Evolutionary conservation across 208 protist genomes (phyloP).

Genomic region (Angomonas desouzai): DNA sequence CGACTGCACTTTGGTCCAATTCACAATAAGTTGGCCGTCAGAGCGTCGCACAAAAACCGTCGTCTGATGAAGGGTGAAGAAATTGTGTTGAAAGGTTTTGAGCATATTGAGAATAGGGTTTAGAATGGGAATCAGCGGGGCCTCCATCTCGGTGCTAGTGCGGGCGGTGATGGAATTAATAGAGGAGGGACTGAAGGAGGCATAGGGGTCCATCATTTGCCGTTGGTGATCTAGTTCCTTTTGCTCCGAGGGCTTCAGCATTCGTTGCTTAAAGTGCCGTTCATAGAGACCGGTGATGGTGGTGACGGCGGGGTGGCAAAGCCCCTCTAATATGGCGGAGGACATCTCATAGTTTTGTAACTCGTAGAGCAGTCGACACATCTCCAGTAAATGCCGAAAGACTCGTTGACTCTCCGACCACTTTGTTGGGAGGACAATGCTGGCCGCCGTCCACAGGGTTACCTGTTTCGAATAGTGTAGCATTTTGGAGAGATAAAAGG

Average conservation of each 20-base stretch:
- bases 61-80: conserved; percentile 18
- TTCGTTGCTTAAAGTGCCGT: conserved; percentile 21
- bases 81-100: conserved; percentile 26
- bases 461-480: conserved; percentile 42
- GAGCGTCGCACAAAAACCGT: conserved; percentile 23
- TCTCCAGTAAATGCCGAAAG: conserved; percentile 34
- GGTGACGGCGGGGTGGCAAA: conserved; percentile 50
- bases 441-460: conserved; percentile 38
- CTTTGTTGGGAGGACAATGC: conserved; percentile 35
- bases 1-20: conserved; percentile 57
- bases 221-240: conserved; percentile 36
- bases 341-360: conserved; percentile 71
- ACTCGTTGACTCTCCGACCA: conserved; percentile 36
- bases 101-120: conserved; percentile 55
- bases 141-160: conserved; percentile 46
- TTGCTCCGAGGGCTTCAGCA: conserved; percentile 29
- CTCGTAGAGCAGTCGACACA: conserved; percentile 58
- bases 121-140: conserved; percentile 56
- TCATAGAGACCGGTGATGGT: conserved; percentile 22
- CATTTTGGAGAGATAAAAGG: conserved; percentile 35
- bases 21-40: conserved; percentile 44
- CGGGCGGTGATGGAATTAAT: conserved; percentile 42
- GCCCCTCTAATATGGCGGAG: conserved; percentile 41
- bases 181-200: conserved; percentile 57
- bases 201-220: conserved; percentile 67